phyloP scores from a whole-genome alignment of 768 basidiomycete genomes.

The Grammothele lineata region DNA sequence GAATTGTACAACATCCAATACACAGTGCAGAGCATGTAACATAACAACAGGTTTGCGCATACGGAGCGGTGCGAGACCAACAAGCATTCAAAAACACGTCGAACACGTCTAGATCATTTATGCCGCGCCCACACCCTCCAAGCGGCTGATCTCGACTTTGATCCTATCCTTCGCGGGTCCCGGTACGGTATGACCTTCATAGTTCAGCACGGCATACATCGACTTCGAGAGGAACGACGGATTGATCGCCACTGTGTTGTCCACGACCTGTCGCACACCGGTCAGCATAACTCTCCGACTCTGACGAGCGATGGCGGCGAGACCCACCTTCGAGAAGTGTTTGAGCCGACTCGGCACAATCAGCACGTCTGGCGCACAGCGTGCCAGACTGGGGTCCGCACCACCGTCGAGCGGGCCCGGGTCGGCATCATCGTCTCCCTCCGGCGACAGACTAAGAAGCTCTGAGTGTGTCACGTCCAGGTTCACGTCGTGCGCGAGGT shows the following conservation, averaged over 20 bases:
- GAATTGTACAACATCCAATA: too few species aligned
- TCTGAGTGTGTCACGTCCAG: conserved; percentile 81
- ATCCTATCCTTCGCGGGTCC: conserved; percentile 12
- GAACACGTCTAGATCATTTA: too few species aligned
- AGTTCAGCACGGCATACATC: conserved; percentile 44
- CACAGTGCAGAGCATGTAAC: too few species aligned
- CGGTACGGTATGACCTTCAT: conserved; percentile 4
- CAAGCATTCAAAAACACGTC: too few species aligned
- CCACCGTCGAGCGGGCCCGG: conserved; percentile 29
- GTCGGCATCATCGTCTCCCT: conserved; percentile 7
- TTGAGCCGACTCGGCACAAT: conserved; percentile 86
- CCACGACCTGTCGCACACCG: conserved; percentile 56
- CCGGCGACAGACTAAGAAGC: conserved; percentile 32
- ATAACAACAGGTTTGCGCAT: too few species aligned
- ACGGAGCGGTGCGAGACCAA: too few species aligned
- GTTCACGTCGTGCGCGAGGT: conserved; percentile 76
- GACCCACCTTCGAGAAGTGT: conserved; percentile 79
- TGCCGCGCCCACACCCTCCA: conserved; percentile 2
- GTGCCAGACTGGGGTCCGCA: conserved; percentile 3
- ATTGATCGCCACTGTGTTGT: conserved; percentile 77
- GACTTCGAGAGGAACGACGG: conserved; percentile 73
- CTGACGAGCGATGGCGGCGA: background rate
- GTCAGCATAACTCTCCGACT: background rate
- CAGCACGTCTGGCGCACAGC: conserved; percentile 70
- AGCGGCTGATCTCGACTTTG: conserved; percentile 13